Evolutionary conservation across 164 flowering plant genomes (phyloP).

Genomic region (Nymphaea colorata): DNA sequence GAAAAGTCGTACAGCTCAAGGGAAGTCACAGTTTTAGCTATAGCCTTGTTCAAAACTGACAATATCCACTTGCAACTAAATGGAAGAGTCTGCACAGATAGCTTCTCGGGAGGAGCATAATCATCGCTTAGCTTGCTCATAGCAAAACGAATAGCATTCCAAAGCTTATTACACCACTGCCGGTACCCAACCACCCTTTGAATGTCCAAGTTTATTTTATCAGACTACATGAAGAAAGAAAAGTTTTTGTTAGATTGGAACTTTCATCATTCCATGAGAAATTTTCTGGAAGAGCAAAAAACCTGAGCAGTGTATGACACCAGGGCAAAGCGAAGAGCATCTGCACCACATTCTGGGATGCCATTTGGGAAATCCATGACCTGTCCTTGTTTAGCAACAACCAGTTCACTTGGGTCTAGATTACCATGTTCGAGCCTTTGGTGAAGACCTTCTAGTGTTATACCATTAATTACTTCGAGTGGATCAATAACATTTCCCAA

Average conservation of each 20-base stretch:
- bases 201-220: constrained; percentile 87
- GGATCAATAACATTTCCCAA: constrained; percentile 97
- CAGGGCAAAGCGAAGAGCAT: constrained; percentile 81
- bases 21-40: constrained; percentile 53
- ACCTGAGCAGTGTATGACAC: constrained; percentile 95
- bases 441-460: constrained; percentile 71
- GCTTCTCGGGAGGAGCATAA: constrained; percentile 38
- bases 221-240: constrained; percentile 49
- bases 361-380: constrained; percentile 77
- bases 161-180: constrained; percentile 95
- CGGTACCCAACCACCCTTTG: constrained; percentile 96
- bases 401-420: constrained; percentile 52
- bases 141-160: constrained; percentile 92
- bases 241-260: background rate
- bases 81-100: constrained; percentile 37
- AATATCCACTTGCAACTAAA: constrained; percentile 93
- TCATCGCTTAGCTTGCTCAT: constrained; percentile 78
- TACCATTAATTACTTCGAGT: constrained; percentile 84
- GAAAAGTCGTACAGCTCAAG: constrained; percentile 71
- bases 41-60: constrained; percentile 71
- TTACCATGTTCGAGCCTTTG: constrained; percentile 86
- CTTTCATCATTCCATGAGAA: too few species aligned
- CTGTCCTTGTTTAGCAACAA: constrained; percentile 71
- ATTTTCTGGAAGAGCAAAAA: background rate
- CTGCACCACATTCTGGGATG: constrained; percentile 90